Conservation (phyloP, 495 filamentous ascomycete species). For the Lasiosphaeria hispida region DNA sequence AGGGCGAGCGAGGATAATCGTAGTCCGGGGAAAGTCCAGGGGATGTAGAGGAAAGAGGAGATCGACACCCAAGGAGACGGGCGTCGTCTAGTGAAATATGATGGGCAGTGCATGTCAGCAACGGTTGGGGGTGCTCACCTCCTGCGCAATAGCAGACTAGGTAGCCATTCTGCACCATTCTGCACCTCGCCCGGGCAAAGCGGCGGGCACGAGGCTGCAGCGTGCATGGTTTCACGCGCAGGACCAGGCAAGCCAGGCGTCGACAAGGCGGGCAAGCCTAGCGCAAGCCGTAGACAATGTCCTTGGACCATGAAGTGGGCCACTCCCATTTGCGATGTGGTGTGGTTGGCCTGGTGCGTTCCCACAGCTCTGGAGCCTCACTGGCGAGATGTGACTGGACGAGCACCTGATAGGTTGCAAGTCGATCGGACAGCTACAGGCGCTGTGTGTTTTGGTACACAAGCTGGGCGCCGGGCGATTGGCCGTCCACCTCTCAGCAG, state of each 20-base stretch:
- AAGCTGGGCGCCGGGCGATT: conserved; percentile 27
- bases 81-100: conserved; percentile 4
- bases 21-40: background rate
- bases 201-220: conserved; percentile 23
- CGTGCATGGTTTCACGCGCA: conserved; percentile 25
- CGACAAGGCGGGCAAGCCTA: background rate
- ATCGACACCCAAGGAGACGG: background rate
- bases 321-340: background rate
- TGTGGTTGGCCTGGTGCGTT: conserved; percentile 14
- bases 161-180: background rate
- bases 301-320: background rate
- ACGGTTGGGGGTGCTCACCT: conserved; percentile 2
- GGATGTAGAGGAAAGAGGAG: conserved; percentile 1
- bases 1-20: background rate
- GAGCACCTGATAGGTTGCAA: conserved; percentile 13
- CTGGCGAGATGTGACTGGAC: background rate
- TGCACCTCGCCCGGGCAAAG: conserved; percentile 24
- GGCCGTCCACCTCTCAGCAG: conserved; percentile 13
- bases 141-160: background rate
- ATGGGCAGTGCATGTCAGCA: conserved; percentile 7
- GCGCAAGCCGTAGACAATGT: conserved; percentile 1
- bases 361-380: conserved; percentile 24
- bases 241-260: background rate
- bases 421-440: conserved; percentile 15
- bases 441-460: conserved; percentile 14